phyloP scores from a whole-genome alignment of 2,329 filamentous ascomycete species.

The Aspergillus phoenicis region DNA sequence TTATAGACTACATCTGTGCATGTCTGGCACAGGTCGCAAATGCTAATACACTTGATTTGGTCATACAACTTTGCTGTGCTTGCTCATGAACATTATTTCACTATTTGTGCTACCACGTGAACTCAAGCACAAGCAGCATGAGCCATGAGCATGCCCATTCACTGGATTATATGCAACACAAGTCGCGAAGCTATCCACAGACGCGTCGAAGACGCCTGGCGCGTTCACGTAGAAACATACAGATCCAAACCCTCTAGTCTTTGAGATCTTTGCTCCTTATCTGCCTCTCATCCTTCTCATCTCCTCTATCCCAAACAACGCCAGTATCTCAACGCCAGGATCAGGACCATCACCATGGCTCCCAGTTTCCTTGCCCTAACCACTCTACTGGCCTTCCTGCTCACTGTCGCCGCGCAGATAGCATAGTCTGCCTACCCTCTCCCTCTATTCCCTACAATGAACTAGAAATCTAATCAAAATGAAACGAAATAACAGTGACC shows the following conservation, averaged over 20 bases:
- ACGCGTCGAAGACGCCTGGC: background rate
- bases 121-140: background rate
- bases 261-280: background rate
- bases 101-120: background rate
- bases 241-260: background rate
- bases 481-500: constrained; percentile 16
- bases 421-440: constrained; percentile 12
- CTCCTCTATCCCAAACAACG: background rate
- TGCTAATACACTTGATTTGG: background rate
- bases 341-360: background rate
- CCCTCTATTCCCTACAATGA: background rate
- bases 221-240: background rate
- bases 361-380: background rate
- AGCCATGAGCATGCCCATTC: background rate
- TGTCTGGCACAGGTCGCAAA: background rate
- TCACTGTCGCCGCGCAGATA: constrained; percentile 13
- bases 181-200: background rate
- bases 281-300: background rate
- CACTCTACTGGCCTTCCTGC: background rate
- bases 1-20: background rate
- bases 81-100: background rate
- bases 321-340: background rate
- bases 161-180: background rate
- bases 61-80: background rate
- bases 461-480: background rate